Base-by-base conservation (phyloP, 306 rosid species). In the Neltuma alba region DNA sequence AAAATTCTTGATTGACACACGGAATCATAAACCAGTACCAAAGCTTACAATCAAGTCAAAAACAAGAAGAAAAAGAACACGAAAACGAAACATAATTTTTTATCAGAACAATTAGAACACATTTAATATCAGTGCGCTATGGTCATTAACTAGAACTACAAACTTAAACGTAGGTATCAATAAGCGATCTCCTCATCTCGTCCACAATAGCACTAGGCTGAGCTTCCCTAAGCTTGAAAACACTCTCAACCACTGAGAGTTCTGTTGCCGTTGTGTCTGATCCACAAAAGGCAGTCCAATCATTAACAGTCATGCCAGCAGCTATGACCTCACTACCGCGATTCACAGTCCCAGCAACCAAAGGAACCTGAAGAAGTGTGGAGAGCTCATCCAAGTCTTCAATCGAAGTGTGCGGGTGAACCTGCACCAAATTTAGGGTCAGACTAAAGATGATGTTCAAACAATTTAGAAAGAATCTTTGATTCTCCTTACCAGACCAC, bases 261-360 rank as follows among this genome's bases (percentile, higher is more conserved):
- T 94, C 99, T 2, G 97, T 92, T 21, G 99, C 97, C 1, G 97
- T 92, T 45, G 99, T 94, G 83, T 94, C 99, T 0, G 94, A 88
- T 27, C 97, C 99, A 42, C 99, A 94, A 78, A 94, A 94, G 3
- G 97, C 93, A 23, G 93, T 92, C 99, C 99, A 94, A 68, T 94
- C 99, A 76, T 94, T 94, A 25, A 90, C 99, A 2, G 80, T 86
- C 83, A 94, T 77, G 57, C 98, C 98, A 44, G 98, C 92, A 18
- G 79, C 97, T 54, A 94, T 88, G 40, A 92, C 98, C 65, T 89
- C 97, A 62, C 98, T 92, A 1, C 98, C 98, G 38, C 97, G 87
- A 82, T 94, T 94, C 81, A 92, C 95, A 0, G 95, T 88, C 61
- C 97, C 99, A 2, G 99, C 97, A 2, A 89, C 97, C 81, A 94